Conservation (phyloP, 345 rosid species). For the Mallotus nudiflorus region DNA sequence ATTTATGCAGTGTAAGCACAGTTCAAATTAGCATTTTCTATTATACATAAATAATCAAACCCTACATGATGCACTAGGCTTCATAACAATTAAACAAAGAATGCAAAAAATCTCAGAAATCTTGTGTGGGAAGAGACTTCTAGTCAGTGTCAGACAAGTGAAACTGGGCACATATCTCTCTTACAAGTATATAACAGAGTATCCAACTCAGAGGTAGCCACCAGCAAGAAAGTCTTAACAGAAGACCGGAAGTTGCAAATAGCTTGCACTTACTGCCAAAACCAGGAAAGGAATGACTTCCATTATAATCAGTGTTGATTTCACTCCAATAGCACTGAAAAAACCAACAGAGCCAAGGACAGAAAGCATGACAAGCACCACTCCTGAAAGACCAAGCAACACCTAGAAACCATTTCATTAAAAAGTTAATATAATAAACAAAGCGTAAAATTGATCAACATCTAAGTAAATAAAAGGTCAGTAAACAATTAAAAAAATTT, state of each 20-base stretch:
- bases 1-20: no score
- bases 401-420: constrained; percentile 49
- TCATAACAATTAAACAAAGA: no score
- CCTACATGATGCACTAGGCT: no score
- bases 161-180: no score
- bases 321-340: constrained; percentile 92
- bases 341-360: constrained; percentile 92
- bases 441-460: not conserved
- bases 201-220: constrained; percentile 10
- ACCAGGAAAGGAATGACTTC: constrained; percentile 99
- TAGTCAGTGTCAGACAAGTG: not conserved
- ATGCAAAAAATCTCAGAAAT: not conserved
- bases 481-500: not conserved
- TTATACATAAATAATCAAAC: not conserved
- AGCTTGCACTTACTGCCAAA: constrained; percentile 74
- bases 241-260: constrained; percentile 4
- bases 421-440: constrained; percentile 15
- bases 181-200: not conserved
- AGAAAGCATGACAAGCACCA: constrained; percentile 92
- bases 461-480: not conserved
- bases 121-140: not conserved
- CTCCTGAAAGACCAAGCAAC: constrained; percentile 93
- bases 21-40: not conserved
- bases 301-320: constrained; percentile 92
- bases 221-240: constrained; percentile 7